These are phyloP conservation scores for Priceomyces haplophilus DNA, from an alignment of 805 yeast species.

Conservation along the genomic window DNA sequence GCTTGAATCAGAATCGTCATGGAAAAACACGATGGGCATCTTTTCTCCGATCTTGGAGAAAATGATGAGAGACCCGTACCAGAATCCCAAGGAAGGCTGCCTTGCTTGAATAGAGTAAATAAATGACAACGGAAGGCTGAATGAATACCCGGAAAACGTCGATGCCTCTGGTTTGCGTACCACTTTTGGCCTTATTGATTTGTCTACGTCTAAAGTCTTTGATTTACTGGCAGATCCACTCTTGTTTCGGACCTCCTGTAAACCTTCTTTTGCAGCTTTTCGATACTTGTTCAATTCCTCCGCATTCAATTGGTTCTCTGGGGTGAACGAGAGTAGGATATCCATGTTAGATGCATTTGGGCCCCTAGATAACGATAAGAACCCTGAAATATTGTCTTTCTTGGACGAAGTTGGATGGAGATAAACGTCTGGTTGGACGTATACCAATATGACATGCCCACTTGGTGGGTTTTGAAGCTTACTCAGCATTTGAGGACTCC, in stretches of 20 bases:
- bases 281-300: slow-evolving; percentile 47
- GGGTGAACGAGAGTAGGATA: slow-evolving; percentile 63
- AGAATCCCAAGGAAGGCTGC: slow-evolving; percentile 81
- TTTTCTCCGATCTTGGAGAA: slow-evolving; percentile 66
- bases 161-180: slow-evolving; percentile 54
- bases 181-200: slow-evolving; percentile 11
- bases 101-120: slow-evolving; percentile 80
- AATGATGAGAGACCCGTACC: slow-evolving; percentile 85
- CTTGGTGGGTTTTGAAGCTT: neutral
- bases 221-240: neutral
- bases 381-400: slow-evolving; percentile 79
- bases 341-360: slow-evolving; percentile 50
- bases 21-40: slow-evolving; percentile 85
- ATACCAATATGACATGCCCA: slow-evolving; percentile 46
- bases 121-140: slow-evolving; percentile 56
- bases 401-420: slow-evolving; percentile 77
- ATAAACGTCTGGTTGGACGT: slow-evolving; percentile 67
- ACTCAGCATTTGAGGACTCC: neutral
- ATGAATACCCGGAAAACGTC: slow-evolving; percentile 61
- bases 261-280: slow-evolving; percentile 40
- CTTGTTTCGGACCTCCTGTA: slow-evolving; percentile 12
- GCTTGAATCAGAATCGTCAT: slow-evolving; percentile 68
- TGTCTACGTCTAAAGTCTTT: neutral
- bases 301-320: slow-evolving; percentile 48
- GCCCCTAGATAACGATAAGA: slow-evolving; percentile 60